These are phyloP conservation scores for Hamiltosporidium tvaerminnensis DNA, from an alignment of 371 early-diverging fungal species.

Conservation along the genomic window DNA sequence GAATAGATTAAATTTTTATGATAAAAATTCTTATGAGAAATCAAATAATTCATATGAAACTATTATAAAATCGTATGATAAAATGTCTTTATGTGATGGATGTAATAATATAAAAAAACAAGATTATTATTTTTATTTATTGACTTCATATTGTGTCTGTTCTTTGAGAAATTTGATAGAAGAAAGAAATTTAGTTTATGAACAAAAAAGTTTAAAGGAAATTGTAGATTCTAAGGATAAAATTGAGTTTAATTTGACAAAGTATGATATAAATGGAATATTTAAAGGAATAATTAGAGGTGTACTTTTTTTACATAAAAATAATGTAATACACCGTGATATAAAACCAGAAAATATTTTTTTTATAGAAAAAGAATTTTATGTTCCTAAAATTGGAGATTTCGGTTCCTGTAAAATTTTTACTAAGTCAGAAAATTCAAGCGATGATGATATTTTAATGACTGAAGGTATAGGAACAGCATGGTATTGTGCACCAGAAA, in stretches of 20 bases:
- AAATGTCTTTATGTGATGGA: too few species aligned
- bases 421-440: neutral
- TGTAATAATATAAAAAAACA: neutral
- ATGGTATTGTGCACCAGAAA: neutral
- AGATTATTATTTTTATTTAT: neutral
- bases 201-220: too few species aligned
- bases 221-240: neutral
- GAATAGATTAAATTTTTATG: too few species aligned
- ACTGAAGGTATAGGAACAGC: neutral
- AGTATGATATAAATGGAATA: neutral
- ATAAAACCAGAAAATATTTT: constrained; percentile 5
- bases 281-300: constrained; percentile 2
- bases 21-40: too few species aligned
- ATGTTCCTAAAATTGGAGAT: constrained; percentile 5
- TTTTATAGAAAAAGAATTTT: neutral
- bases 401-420: constrained; percentile 3
- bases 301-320: constrained; percentile 1
- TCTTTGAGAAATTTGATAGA: neutral
- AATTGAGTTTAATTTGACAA: neutral
- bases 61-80: too few species aligned
- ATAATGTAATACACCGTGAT: constrained; percentile 4
- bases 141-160: neutral
- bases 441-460: too few species aligned
- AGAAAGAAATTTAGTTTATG: neutral
- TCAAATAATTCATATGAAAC: too few species aligned